phyloP scores from a whole-genome alignment of 225 moss, liverwort and hornwort genomes.

The Polytrichum formosum region DNA sequence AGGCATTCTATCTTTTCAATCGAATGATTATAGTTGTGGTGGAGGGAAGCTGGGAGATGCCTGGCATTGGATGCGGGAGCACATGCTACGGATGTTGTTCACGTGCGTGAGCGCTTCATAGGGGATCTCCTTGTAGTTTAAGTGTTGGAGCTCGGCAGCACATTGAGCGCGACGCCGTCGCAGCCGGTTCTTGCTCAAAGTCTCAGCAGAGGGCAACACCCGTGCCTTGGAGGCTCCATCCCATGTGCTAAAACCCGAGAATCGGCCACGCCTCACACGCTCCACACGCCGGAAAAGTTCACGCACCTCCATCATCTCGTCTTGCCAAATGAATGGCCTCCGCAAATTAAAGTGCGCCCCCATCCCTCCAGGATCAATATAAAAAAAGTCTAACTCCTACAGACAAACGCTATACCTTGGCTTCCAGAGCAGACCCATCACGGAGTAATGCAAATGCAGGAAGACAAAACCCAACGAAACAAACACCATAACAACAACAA shows the following conservation, averaged over 20 bases:
- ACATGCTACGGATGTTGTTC: slow-evolving; percentile 87
- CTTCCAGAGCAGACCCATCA: too few relatives aligned
- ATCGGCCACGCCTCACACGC: slow-evolving; percentile 49
- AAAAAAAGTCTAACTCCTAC: too few relatives aligned
- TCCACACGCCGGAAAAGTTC: slow-evolving; percentile 71
- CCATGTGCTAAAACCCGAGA: slow-evolving; percentile 81
- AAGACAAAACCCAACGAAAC: too few relatives aligned
- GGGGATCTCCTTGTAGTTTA: slow-evolving; percentile 78
- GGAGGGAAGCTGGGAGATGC: slow-evolving; percentile 8
- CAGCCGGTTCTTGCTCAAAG: slow-evolving; percentile 66
- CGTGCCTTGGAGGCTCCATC: slow-evolving; percentile 16
- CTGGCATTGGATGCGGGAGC: slow-evolving; percentile 70
- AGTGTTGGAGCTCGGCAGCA: slow-evolving; percentile 51
- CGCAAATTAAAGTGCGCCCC: slow-evolving; percentile 30
- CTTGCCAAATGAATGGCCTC: slow-evolving; percentile 75
- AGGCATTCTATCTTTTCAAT: too few relatives aligned
- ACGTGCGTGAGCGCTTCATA: slow-evolving; percentile 76
- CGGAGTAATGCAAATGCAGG: too few relatives aligned
- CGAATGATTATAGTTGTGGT: background rate
- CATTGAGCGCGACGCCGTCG: slow-evolving; percentile 53
- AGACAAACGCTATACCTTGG: too few relatives aligned
- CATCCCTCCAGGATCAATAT: too few relatives aligned
- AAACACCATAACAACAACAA: too few relatives aligned
- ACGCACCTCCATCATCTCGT: slow-evolving; percentile 83
- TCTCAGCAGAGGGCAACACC: slow-evolving; percentile 55